A percentile compares a stretch with the other conserved stretches of the same genome.
These are phyloP conservation scores for Sicyos edulis DNA, from an alignment of 306 rosid species.

Conservation along the genomic window DNA sequence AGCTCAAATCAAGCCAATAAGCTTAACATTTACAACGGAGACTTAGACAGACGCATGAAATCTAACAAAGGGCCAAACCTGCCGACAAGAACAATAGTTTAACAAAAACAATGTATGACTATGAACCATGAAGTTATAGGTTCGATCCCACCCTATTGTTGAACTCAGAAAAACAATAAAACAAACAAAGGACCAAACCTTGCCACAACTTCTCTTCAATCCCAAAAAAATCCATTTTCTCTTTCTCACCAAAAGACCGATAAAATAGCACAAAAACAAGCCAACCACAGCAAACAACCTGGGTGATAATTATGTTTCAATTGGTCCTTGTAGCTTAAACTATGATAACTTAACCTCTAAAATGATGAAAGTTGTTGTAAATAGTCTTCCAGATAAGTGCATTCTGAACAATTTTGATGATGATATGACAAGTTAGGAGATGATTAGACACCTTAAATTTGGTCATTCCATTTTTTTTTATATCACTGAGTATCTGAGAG, in stretches of 20 bases:
- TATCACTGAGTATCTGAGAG: too few relatives aligned
- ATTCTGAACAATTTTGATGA: not conserved
- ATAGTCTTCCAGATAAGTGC: not conserved
- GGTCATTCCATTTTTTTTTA: not conserved
- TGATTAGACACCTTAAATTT: not conserved
- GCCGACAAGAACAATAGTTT: too few relatives aligned
- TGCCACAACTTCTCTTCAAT: not conserved
- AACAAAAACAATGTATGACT: too few relatives aligned
- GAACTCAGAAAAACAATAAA: too few relatives aligned
- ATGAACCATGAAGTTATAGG: too few relatives aligned
- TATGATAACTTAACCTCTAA: not conserved
- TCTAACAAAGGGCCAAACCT: not conserved
- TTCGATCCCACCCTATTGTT: too few relatives aligned
- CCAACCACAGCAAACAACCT: not conserved
- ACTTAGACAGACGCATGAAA: not conserved
- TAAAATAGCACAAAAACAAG: not conserved
- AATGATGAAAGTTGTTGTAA: not conserved
- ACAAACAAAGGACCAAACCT: not conserved
- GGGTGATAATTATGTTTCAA: not conserved
- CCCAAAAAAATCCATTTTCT: not conserved
- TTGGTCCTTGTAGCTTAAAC: not conserved
- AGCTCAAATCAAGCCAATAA: not conserved
- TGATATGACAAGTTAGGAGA: not conserved
- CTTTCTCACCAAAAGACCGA: not conserved
- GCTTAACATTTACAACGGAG: not conserved